Evolutionary conservation across 768 basidiomycete species (phyloP), one percentile per base, ranked within the genome.

Genomic region (Boletus subcaerulescens): DNA sequence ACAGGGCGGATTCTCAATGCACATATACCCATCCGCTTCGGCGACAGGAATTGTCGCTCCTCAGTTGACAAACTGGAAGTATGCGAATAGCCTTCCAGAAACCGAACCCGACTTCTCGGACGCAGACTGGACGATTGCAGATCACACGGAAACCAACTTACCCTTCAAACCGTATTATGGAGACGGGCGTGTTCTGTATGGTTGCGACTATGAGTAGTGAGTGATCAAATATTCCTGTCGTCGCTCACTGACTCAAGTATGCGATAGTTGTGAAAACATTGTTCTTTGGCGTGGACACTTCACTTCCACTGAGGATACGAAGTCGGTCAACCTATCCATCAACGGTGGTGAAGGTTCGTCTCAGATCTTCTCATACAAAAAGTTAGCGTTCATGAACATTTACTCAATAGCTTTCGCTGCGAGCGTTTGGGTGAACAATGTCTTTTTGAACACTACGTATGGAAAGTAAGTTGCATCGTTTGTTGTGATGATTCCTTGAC

Each of bases 271-370:
- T 58, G 91, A 93, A 70, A 91, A 91, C 62, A 75, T 80, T 7
- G 86, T 91, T 31, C 73, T 93, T 14, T 93, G 88, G 88, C 79
- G 89, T 32, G 91, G 91, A 1, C 87, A 91, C 68, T 93, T 93
- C 70, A 76, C 68, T 14, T 81, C 80, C 1, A 84, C 80, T 0
- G 83, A 84, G 13, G 62, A 65, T 2, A 85, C 85, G 64, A 82
- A 77, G 63, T 85, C 77, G 32, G 81, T 86, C 26, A 88, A 89
- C 57, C 71, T 93, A 13, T 86, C 85, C 1, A 86, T 93, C 63
- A 91, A 91, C 58, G 91, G 91, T 9, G 89, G 91, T 12, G 79
- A 82, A 78, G 88, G 87, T 86, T 52, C 17, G 69, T 57, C 32
- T 10, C 15, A 17, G 44, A 48, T 42, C 9, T 32, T 48, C 18